Conservation (phyloP, 2,329 filamentous ascomycete genomes). For the Pseudopithomyces maydicus region DNA sequence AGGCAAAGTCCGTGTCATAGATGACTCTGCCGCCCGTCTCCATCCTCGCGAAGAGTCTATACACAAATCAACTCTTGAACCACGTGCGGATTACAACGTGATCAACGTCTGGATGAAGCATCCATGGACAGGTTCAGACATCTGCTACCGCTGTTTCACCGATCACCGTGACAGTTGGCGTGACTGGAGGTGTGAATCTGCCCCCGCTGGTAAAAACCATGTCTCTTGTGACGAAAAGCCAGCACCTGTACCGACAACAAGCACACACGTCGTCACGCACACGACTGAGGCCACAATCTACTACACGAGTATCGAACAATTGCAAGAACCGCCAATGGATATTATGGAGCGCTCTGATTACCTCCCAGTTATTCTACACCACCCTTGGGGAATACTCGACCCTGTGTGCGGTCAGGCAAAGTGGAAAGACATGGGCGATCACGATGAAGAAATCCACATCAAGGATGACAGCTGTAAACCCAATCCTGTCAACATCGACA, state of each 20-base stretch:
- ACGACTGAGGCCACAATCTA: not conserved
- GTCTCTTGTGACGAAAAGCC: constrained; percentile 13
- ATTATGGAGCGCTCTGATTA: not conserved
- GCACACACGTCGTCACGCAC: not conserved
- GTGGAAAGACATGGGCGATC: not conserved
- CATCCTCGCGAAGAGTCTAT: not conserved
- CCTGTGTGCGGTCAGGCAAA: not conserved
- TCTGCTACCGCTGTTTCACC: constrained; percentile 34
- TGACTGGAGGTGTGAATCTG: constrained; percentile 25
- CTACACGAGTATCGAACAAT: not conserved
- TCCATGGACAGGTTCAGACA: constrained; percentile 23
- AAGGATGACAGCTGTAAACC: not conserved
- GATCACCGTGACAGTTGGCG: constrained; percentile 10
- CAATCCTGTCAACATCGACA: not conserved
- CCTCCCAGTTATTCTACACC: not conserved
- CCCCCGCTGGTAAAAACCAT: not conserved
- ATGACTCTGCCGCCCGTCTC: not conserved
- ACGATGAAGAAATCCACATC: not conserved
- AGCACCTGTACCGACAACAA: not conserved
- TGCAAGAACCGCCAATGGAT: not conserved
- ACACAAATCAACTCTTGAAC: constrained; percentile 2
- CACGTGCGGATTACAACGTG: constrained; percentile 11
- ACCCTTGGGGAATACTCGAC: not conserved
- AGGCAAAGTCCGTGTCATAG: not conserved
- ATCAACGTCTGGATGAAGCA: constrained; percentile 31